Percentiles rank a stretch among this genome's conserved stretches.
These are phyloP conservation scores for Vitis hybrid DNA, from an alignment of 177 flowering plant genomes.

Conservation along the genomic window DNA sequence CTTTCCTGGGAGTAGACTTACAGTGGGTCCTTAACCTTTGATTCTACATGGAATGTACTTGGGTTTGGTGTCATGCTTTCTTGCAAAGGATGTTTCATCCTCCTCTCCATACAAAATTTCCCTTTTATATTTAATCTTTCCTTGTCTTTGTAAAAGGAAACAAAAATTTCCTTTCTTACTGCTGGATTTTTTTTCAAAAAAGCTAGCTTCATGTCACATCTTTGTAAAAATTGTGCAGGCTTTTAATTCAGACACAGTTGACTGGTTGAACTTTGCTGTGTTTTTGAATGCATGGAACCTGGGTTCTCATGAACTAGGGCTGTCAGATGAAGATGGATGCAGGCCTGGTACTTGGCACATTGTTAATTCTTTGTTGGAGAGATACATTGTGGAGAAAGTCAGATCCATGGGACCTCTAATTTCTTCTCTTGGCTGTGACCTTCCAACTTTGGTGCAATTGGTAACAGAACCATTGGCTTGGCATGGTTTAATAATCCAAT, in stretches of 20 bases:
- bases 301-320: conserved; percentile 33
- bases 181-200: too few relatives aligned
- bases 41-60: too few relatives aligned
- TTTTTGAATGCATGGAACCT: conserved; percentile 77
- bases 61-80: too few relatives aligned
- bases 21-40: too few relatives aligned
- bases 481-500: conserved; percentile 77
- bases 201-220: too few relatives aligned
- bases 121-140: too few relatives aligned
- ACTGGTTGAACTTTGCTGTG: conserved; percentile 81
- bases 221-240: conserved; percentile 38
- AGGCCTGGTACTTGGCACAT: conserved; percentile 37
- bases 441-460: conserved; percentile 53
- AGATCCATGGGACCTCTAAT: conserved; percentile 30
- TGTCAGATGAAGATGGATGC: conserved; percentile 22
- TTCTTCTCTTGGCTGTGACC: conserved; percentile 35
- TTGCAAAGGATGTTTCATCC: too few relatives aligned
- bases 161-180: too few relatives aligned
- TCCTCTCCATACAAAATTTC: neutral
- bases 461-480: conserved; percentile 81
- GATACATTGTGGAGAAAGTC: conserved; percentile 36
- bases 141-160: too few relatives aligned
- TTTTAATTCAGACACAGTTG: conserved; percentile 38
- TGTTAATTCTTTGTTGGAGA: conserved; percentile 54
- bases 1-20: too few relatives aligned